phyloP scores from a whole-genome alignment of 2,329 filamentous ascomycete species.

The Claviceps sp. region DNA sequence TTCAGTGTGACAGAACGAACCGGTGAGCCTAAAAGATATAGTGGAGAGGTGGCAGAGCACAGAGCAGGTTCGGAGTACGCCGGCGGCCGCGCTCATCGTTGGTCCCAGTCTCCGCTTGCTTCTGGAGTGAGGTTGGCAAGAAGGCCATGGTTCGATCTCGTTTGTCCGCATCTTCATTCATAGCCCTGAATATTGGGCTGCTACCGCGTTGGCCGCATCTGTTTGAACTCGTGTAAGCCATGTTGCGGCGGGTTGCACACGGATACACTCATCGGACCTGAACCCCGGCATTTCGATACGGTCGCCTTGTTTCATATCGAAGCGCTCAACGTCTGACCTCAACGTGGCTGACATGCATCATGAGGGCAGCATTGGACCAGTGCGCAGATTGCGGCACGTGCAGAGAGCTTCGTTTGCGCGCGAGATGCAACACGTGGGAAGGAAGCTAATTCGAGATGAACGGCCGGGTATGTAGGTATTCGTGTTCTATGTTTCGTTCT shows the following conservation, averaged over 20 bases:
- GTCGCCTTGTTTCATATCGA: conserved; percentile 1
- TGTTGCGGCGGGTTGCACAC: conserved; percentile 1
- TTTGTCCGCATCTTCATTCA: background rate
- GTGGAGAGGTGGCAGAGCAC: background rate
- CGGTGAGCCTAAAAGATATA: background rate
- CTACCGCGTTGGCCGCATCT: background rate
- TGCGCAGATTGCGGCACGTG: background rate
- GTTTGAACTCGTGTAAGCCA: conserved; percentile 5
- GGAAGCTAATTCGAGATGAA: background rate
- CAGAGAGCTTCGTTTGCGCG: background rate
- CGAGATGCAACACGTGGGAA: background rate
- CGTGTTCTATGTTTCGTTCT: background rate
- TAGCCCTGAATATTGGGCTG: conserved; percentile 1
- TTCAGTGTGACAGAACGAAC: background rate
- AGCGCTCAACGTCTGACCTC: background rate
- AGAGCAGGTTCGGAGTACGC: background rate
- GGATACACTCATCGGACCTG: background rate
- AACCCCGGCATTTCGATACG: background rate
- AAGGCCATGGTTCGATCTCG: background rate
- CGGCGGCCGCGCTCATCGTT: background rate
- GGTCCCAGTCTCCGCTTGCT: background rate
- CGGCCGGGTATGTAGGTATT: too few relatives aligned
- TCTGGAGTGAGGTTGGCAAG: background rate
- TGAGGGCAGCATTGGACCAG: background rate
- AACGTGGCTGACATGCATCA: background rate